Conservation (phyloP, 179 eudicot species). For the Silene vulgaris region DNA sequence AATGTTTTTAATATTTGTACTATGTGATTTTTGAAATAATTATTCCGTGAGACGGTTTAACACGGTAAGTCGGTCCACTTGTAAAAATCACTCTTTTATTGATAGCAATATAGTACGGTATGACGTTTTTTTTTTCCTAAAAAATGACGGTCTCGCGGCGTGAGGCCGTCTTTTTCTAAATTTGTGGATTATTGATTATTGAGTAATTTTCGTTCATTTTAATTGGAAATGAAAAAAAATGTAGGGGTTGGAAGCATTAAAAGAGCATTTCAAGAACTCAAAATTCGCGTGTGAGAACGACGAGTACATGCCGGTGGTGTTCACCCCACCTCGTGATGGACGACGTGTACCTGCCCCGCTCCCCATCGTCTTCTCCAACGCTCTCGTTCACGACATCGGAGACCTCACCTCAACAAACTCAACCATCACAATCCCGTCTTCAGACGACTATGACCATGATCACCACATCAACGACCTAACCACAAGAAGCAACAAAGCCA, state of each 20-base stretch:
- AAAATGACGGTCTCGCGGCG: no score
- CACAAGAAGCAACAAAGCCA: neutral
- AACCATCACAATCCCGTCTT: constrained; percentile 9
- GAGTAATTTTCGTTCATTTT: no score
- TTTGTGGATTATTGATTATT: neutral
- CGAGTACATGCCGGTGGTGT: constrained; percentile 85
- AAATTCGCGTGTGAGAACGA: constrained; percentile 85
- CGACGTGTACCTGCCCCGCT: constrained; percentile 44
- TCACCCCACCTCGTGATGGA: constrained; percentile 90
- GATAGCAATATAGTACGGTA: no score
- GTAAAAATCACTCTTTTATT: no score
- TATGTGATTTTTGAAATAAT: no score
- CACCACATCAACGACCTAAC: neutral
- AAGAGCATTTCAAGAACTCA: constrained; percentile 95
- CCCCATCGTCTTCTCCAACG: constrained; percentile 39
- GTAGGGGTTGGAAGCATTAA: constrained; percentile 82
- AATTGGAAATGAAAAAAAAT: no score
- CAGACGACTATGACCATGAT: constrained; percentile 14
- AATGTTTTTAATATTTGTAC: neutral
- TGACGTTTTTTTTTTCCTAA: no score
- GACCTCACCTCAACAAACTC: constrained; percentile 20
- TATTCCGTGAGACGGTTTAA: no score
- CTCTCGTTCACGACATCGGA: constrained; percentile 7
- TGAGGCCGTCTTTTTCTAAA: no score
- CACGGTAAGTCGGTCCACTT: no score